These are phyloP conservation scores for Sindora glabra DNA, from an alignment of 306 rosid species.

Conservation along the genomic window DNA sequence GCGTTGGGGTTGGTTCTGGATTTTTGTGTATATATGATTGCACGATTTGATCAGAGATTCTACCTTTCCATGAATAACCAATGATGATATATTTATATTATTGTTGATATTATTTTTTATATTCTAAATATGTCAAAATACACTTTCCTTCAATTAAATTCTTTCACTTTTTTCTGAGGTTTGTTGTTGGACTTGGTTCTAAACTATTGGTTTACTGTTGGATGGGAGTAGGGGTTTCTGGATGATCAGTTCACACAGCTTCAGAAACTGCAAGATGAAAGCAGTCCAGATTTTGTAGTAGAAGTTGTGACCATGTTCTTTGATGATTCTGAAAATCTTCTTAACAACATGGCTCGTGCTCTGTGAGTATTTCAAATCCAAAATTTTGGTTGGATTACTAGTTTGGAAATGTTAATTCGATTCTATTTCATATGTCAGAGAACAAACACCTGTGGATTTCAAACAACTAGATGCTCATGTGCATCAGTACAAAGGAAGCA, in stretches of 20 bases:
- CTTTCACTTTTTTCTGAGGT: too few species aligned
- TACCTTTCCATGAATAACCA: too few species aligned
- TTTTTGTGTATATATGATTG: too few species aligned
- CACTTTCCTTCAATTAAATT: too few species aligned
- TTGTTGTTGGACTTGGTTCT: not conserved
- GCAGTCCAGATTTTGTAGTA: conserved; percentile 58
- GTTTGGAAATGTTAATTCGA: not conserved
- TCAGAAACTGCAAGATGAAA: conserved; percentile 66
- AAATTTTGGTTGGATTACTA: too few species aligned
- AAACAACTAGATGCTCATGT: conserved; percentile 67
- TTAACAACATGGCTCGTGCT: conserved; percentile 46
- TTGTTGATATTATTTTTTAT: not conserved
- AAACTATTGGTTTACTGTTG: not conserved
- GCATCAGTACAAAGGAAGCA: conserved; percentile 74
- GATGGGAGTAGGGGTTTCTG: conserved; percentile 45
- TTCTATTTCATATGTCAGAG: conserved; percentile 28
- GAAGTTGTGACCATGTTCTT: conserved; percentile 72
- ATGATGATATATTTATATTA: too few species aligned
- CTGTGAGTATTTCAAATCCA: conserved; percentile 46
- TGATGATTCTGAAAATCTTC: conserved; percentile 63
- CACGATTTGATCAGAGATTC: too few species aligned
- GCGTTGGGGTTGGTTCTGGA: too few species aligned
- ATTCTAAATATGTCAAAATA: too few species aligned
- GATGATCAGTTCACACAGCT: conserved; percentile 75
- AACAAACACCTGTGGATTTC: conserved; percentile 48